A percentile compares a stretch with the other conserved stretches of the same genome.
Conservation (phyloP, 176 grass and related monocot genomes). For the Saccharum spontaneum region DNA sequence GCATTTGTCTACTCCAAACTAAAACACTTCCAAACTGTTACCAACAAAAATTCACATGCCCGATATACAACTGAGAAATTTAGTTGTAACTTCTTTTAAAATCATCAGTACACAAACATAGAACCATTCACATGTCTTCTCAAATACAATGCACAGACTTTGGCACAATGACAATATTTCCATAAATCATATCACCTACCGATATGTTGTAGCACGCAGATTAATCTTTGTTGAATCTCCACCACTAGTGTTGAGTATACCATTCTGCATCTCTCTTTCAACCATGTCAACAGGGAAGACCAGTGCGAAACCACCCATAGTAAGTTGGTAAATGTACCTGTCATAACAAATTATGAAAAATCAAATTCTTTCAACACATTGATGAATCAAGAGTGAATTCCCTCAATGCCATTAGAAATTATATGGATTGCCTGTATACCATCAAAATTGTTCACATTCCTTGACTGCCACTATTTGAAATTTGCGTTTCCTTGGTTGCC, state of each 20-base stretch:
- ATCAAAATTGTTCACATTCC: background rate
- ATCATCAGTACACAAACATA: background rate
- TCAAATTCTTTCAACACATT: background rate
- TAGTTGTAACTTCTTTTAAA: background rate
- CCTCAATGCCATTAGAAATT: background rate
- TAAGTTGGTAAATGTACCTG: slow-evolving; percentile 96
- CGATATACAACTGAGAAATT: background rate
- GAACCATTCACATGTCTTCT: background rate
- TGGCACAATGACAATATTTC: background rate
- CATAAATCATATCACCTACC: slow-evolving; percentile 32
- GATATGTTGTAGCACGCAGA: slow-evolving; percentile 70
- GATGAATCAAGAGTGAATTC: background rate
- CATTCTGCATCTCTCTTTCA: slow-evolving; percentile 43
- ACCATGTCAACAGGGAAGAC: slow-evolving; percentile 72
- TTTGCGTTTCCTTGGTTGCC: background rate
- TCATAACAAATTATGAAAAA: slow-evolving; percentile 20
- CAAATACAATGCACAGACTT: background rate
- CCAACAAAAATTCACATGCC: background rate
- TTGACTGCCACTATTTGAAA: background rate
- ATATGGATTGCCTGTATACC: background rate
- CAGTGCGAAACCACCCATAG: slow-evolving; percentile 87
- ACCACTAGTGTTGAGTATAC: slow-evolving; percentile 29
- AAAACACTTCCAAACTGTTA: background rate
- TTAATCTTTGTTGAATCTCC: slow-evolving; percentile 84
- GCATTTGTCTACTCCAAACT: background rate